phyloP scores from a whole-genome alignment of 73 alveolate genomes.

The Paramecium pentaurelia region DNA sequence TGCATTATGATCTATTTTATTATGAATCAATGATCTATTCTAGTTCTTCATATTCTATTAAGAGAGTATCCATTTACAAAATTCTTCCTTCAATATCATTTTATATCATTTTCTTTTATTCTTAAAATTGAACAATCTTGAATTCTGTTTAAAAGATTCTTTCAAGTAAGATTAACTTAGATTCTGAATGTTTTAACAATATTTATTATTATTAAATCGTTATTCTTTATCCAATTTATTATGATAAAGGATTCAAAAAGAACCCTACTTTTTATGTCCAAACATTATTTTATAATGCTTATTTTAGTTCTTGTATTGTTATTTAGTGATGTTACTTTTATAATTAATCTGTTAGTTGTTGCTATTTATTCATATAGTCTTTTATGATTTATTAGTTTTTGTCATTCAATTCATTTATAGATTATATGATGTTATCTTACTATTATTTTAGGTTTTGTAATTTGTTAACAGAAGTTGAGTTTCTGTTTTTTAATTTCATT shows the following conservation, averaged over 20 bases:
- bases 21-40: neutral
- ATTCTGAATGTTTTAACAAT: neutral
- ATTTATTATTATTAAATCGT: neutral
- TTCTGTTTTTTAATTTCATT: neutral
- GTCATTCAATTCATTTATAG: neutral
- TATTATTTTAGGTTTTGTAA: neutral
- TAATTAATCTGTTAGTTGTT: neutral
- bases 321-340: neutral
- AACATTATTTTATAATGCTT: neutral
- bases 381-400: neutral
- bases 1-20: neutral
- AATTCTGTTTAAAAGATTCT: neutral
- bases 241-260: neutral
- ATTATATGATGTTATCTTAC: neutral
- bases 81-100: neutral
- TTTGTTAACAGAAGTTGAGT: neutral
- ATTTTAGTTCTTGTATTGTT: neutral
- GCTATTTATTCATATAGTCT: neutral
- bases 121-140: neutral
- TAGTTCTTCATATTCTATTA: neutral
- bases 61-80: neutral
- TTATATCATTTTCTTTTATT: neutral
- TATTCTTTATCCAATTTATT: neutral
- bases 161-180: neutral
- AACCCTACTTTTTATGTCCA: neutral